Base-by-base conservation (phyloP, 805 yeast species). In the Ogataea pilisensis region DNA sequence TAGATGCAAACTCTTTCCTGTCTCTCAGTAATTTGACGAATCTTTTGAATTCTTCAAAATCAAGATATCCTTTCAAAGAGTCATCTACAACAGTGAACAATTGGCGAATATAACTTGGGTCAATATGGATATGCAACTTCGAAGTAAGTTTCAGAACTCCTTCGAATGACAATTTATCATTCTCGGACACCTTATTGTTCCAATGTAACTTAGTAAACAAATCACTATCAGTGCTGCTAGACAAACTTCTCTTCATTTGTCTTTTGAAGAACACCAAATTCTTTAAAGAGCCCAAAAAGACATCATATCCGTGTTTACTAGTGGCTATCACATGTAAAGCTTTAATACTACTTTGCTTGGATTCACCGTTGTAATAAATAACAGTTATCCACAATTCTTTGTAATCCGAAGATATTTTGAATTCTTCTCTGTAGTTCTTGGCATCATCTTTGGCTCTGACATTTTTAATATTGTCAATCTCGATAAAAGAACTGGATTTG, bases 351-450 rank as follows among this genome's bases (percentile, higher is more conserved):
- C 75, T 69, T 2, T 74, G 69, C 40, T 74, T 78, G 5, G 75
- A 68, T 6, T 73, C 69, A 46, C 19, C 31, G 14, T 77, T 73
- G 42, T 70, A 75, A 56, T 87, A 91, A 11, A 88, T 77, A 25
- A 91, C 75, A 0, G 95, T 82, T 1, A 87, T 72, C 99, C 99
- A 91, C 8, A 76, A 62, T 11, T 70, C 66, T 33, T 79, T 78
- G 39, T 73, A 75, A 37, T 82, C 88, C 27, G 77, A 66, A 1
- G 89, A 75, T 1, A 88, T 74, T 28, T 83, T 80, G 50, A 86
- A 76, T 60, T 89, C 95, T 55, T 90, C 96, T 45, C 96, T 66
- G 57, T 89, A 91, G 50, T 87, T 86, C 27, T 75, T 73, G 1
- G 96, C 96, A 52, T 84, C 86, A 17, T 72, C 74, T 3, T 82